Conservation (phyloP, 2,329 filamentous ascomycete genomes). For the Exophiala sp. region DNA sequence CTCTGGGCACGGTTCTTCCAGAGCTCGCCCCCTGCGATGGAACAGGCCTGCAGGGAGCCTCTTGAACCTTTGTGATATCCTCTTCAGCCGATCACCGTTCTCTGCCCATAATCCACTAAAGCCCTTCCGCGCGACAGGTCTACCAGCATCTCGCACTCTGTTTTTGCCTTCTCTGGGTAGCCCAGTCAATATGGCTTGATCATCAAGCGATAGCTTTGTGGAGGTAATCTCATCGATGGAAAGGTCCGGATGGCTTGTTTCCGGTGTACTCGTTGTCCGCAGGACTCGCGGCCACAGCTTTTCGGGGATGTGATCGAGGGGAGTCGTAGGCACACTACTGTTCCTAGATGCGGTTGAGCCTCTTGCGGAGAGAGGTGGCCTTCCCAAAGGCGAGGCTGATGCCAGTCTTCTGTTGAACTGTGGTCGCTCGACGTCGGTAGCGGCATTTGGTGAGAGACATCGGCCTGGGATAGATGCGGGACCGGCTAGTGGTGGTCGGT, state of each 20-base stretch:
- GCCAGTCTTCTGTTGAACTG: conserved; percentile 6
- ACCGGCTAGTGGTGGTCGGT: not conserved
- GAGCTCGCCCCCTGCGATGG: conserved; percentile 3
- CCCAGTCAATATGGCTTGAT: conserved; percentile 15
- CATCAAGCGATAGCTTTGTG: conserved; percentile 21
- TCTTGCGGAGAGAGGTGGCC: conserved; percentile 5
- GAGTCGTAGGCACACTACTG: conserved; percentile 17
- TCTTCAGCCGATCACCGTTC: conserved; percentile 12
- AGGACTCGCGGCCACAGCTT: conserved; percentile 20
- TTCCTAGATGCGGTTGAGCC: conserved; percentile 12
- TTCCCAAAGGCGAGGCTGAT: conserved; percentile 13
- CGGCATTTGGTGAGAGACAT: not conserved
- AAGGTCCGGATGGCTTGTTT: conserved; percentile 17
- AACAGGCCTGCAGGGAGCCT: conserved; percentile 14
- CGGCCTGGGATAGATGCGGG: not conserved
- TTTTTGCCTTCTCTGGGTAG: conserved; percentile 5
- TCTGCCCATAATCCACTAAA: conserved; percentile 11
- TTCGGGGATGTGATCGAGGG: conserved; percentile 22
- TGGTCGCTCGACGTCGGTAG: conserved; percentile 4
- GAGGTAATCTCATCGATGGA: conserved; percentile 23
- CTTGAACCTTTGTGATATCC: conserved; percentile 13
- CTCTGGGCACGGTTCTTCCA: not conserved
- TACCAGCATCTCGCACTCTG: conserved; percentile 4
- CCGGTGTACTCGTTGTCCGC: conserved; percentile 18
- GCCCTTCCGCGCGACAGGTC: not conserved